Evolutionary conservation across 345 rosid species (phyloP).

Genomic region (Camelina laxa): DNA sequence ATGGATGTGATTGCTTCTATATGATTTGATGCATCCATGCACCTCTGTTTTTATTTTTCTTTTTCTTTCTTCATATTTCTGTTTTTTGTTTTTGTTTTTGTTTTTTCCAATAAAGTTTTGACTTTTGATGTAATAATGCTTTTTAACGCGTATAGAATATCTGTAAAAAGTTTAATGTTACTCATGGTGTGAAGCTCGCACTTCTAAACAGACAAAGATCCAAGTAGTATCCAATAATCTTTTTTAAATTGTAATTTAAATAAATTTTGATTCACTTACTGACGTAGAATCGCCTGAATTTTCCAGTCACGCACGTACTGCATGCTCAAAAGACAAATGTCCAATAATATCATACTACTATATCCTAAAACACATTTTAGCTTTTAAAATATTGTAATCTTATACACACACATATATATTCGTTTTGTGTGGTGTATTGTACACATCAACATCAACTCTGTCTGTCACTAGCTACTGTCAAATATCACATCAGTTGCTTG

Average conservation of each 20-base stretch:
- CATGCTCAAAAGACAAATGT: conserved; percentile 35
- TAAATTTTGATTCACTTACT: too few species aligned
- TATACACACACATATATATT: conserved; percentile 33
- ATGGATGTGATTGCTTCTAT: conserved; percentile 43
- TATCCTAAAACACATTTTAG: conserved; percentile 7
- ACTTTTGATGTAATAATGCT: background rate
- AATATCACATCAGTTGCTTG: conserved; percentile 50
- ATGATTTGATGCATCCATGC: conserved; percentile 47
- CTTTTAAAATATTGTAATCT: background rate
- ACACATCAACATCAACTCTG: conserved; percentile 47
- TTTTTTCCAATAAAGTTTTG: background rate
- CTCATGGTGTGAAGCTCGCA: conserved; percentile 11
- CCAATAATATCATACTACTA: conserved; percentile 2
- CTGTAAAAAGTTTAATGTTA: conserved; percentile 16
- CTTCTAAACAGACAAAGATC: conserved; percentile 15
- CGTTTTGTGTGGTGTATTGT: conserved; percentile 49
- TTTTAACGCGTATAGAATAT: conserved; percentile 14
- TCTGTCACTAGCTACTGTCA: conserved; percentile 49
- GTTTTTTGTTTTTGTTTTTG: background rate
- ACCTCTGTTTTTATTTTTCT: background rate
- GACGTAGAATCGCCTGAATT: conserved; percentile 42
- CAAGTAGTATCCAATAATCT: conserved; percentile 39
- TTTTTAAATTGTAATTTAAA: too few species aligned
- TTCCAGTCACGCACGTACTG: conserved; percentile 40
- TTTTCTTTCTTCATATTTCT: background rate